Evolutionary conservation across 176 grass and related monocot species (phyloP), one percentile per base, ranked within the genome.

Genomic region (Luzula sylvatica): DNA sequence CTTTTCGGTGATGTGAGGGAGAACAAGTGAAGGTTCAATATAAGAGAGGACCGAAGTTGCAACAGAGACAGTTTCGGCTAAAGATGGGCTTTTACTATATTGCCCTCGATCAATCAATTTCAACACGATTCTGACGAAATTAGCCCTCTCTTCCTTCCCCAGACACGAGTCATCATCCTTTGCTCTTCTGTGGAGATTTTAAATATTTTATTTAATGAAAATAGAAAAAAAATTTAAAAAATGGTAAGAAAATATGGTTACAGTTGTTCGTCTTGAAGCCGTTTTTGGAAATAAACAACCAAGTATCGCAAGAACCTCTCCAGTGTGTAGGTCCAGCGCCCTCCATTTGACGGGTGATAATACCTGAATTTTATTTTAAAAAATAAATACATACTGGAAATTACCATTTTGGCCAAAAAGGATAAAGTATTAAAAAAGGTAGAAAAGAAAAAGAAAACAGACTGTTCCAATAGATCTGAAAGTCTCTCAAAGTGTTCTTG

Each of bases 261-360:
- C 90, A 73, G 66, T 70, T 89, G 81, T 64, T 96, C 90, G 6
- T 72, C 28, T 53, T 82, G 67, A 82, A 96, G 80, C 13, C 84
- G 84, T 19, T 83, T 82, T 69, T 82, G 80, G 35, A 96, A 96
- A 44, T 75, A 82, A 74, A 86, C 46, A 48, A 96, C 68, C 23
- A 96, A 75, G 68, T 79, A 68, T 15, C 84, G 77, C 69, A 96
- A 66, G 65, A 96, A 96, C 23, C 70, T 72, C 65, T 86, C 81
- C 70, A 96, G 63, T 28, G 81, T 76, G 46, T 86, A 76, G 53
- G 84, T 96, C 90, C 90, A 96, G 11, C 74, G 84, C 61, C 90
- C 90, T 52, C 84, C 90, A 80, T 96, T 96, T 32, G 90, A 96
- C 49, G 90, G 90, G 75, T 96, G 90, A 50, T 96, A 96, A 67